Percentiles rank a stretch among this genome's conserved stretches.
Conservation (phyloP, 2,329 filamentous ascomycete genomes). For the Penicillium sp. region DNA sequence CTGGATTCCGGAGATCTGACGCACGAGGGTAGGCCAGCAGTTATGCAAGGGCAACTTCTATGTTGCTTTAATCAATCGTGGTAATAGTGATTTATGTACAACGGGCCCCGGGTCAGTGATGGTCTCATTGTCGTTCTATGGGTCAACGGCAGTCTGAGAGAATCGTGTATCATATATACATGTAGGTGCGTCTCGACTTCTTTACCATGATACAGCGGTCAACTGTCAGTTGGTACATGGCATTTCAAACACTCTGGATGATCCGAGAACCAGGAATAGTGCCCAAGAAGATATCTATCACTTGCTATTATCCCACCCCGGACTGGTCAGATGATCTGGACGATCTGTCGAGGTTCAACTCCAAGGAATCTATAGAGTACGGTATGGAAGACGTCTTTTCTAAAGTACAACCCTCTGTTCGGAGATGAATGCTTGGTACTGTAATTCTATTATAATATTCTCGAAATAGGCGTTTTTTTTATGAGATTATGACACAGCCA, state of each 20-base stretch:
- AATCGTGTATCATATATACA: background rate
- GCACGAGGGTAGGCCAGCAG: background rate
- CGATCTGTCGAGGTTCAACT: too few species aligned
- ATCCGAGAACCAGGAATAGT: background rate
- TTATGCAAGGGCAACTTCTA: background rate
- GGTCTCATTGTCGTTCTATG: background rate
- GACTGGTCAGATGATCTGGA: too few species aligned
- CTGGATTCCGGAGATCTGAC: background rate
- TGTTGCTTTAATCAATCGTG: background rate
- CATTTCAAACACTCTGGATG: too few species aligned
- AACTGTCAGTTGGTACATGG: too few species aligned
- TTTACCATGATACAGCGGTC: background rate
- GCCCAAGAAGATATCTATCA: background rate
- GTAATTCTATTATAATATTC: background rate
- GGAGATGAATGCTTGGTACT: background rate
- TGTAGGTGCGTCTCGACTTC: background rate
- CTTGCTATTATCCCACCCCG: too few species aligned
- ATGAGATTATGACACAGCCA: background rate
- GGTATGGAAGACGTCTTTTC: background rate
- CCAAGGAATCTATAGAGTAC: background rate
- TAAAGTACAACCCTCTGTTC: background rate
- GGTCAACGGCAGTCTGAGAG: background rate
- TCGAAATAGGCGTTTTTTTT: background rate
- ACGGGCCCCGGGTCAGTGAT: background rate
- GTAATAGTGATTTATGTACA: background rate